These are phyloP conservation scores for Hypoxylon sp. DNA, from an alignment of 2,329 filamentous ascomycete genomes.

Conservation along the genomic window DNA sequence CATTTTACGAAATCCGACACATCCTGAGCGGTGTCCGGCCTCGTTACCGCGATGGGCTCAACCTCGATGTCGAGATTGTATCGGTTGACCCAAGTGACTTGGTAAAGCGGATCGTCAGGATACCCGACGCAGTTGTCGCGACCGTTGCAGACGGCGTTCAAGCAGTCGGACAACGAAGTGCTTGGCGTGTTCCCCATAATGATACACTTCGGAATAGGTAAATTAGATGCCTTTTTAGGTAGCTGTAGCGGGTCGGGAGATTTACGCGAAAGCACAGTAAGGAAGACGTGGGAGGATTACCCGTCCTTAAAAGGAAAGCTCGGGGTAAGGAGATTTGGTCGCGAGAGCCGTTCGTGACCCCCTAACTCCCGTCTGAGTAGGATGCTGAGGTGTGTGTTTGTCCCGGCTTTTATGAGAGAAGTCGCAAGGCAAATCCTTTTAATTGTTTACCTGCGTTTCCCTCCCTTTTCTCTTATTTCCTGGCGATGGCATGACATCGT, in stretches of 20 bases:
- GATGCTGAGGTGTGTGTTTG: slow-evolving; percentile 16
- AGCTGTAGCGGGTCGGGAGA: slow-evolving; percentile 14
- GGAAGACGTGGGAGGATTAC: slow-evolving; percentile 4
- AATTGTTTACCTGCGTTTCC: slow-evolving; percentile 22
- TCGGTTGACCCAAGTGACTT: slow-evolving; percentile 62
- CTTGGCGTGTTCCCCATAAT: slow-evolving; percentile 60
- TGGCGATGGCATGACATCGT: slow-evolving; percentile 13
- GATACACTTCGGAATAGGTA: slow-evolving; percentile 19
- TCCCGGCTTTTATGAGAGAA: slow-evolving; percentile 20
- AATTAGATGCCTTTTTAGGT: slow-evolving; percentile 6
- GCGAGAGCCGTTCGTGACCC: slow-evolving; percentile 11
- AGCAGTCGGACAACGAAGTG: slow-evolving; percentile 58
- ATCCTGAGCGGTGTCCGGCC: slow-evolving; percentile 64
- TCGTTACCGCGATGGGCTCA: slow-evolving; percentile 66
- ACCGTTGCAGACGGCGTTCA: slow-evolving; percentile 60
- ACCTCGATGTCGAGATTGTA: slow-evolving; percentile 65
- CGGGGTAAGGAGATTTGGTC: slow-evolving; percentile 4
- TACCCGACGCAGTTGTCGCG: slow-evolving; percentile 61
- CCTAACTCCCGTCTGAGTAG: slow-evolving; percentile 26
- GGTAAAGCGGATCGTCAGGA: slow-evolving; percentile 58
- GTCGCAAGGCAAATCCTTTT: slow-evolving; percentile 31
- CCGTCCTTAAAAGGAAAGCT: not conserved
- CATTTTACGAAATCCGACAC: slow-evolving; percentile 69
- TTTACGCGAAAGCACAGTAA: slow-evolving; percentile 5
- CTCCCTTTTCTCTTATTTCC: slow-evolving; percentile 1